A percentile compares a stretch with the other conserved stretches of the same genome.
phyloP scores from a whole-genome alignment of 768 basidiomycete genomes.

The Coprinellus aureogranulatus region DNA sequence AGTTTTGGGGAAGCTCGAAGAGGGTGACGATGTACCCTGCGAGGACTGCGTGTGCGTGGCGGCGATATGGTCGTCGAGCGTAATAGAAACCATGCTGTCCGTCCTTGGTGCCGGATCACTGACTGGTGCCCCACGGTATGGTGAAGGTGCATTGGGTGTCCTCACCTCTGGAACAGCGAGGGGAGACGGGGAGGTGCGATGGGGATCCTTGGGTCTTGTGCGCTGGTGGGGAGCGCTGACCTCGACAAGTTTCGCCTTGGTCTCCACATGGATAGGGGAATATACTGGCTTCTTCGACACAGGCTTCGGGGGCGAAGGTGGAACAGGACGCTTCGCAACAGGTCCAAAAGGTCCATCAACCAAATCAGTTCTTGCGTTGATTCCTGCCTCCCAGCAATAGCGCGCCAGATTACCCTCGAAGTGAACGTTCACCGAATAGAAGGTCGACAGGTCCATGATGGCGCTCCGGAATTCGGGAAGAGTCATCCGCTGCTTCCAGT shows the following conservation, averaged over 20 bases:
- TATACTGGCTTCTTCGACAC: background rate
- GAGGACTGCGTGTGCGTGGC: conserved; percentile 1
- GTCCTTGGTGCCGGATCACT: background rate
- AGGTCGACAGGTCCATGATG: conserved; percentile 55
- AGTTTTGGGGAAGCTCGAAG: conserved; percentile 7
- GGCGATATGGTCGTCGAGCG: background rate
- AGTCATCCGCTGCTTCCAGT: conserved; percentile 59
- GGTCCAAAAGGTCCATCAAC: background rate
- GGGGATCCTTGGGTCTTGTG: background rate
- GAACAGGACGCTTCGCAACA: conserved; percentile 5
- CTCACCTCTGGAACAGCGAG: too few relatives aligned
- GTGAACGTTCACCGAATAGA: conserved; percentile 72
- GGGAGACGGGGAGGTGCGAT: background rate
- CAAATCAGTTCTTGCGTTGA: conserved; percentile 9
- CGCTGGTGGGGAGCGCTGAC: background rate
- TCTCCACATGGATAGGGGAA: conserved; percentile 2
- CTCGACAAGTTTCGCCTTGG: background rate
- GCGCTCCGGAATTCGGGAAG: conserved; percentile 53
- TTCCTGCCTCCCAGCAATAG: conserved; percentile 72
- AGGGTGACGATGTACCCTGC: background rate
- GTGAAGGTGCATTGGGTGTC: background rate
- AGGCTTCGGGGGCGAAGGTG: background rate
- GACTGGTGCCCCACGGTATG: background rate
- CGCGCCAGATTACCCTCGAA: conserved; percentile 81
- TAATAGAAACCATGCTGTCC: conserved; percentile 6